Evolutionary conservation across 2,329 filamentous ascomycete species (phyloP).

Genomic region (Beauveria sp.): DNA sequence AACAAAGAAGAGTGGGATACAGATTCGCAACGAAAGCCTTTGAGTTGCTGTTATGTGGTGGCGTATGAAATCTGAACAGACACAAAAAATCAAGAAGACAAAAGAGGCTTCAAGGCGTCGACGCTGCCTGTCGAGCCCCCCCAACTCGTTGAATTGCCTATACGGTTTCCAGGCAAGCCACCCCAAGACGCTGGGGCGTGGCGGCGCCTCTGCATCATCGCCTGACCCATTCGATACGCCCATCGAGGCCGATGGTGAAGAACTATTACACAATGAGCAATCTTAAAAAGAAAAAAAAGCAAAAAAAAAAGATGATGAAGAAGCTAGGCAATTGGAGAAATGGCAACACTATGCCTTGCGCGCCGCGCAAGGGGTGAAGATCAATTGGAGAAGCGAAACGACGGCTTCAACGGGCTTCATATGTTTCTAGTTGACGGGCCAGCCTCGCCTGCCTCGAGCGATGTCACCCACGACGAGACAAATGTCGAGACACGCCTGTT

Average conservation of each 20-base stretch:
- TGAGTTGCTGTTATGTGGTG: no score
- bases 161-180: not conserved
- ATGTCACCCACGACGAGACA: not conserved
- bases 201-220: not conserved
- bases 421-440: not conserved
- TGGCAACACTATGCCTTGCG: not conserved
- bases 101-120: no score
- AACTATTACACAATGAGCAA: not conserved
- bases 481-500: not conserved
- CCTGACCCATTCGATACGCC: not conserved
- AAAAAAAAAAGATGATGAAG: no score
- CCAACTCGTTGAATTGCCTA: not conserved
- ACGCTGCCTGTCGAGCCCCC: not conserved
- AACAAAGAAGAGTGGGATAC: no score
- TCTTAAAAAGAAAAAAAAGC: not conserved
- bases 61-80: no score
- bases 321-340: not conserved
- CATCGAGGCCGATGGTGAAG: not conserved
- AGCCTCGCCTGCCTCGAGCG: not conserved
- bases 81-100: no score
- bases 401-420: not conserved
- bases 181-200: not conserved
- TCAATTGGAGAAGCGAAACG: no score
- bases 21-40: no score
- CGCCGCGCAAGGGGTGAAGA: no score